Percentiles rank a stretch among this genome's conserved stretches.
phyloP scores from a whole-genome alignment of 441 rosid species.

The Arabidopsis lyrata region DNA sequence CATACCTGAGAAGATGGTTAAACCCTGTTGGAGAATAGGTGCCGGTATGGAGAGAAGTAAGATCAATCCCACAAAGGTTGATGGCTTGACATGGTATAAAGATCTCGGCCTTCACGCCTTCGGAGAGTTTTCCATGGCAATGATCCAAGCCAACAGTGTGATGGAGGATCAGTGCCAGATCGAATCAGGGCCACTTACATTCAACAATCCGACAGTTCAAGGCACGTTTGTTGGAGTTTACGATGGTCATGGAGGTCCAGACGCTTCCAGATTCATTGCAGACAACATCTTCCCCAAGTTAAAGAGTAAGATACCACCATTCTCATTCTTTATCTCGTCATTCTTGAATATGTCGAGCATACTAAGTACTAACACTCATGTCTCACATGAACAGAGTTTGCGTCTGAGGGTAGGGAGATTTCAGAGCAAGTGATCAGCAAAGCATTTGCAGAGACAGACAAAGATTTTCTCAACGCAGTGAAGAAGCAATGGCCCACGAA shows the following conservation, averaged over 20 bases:
- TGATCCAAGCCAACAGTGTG: slow-evolving; percentile 73
- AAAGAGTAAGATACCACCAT: slow-evolving; percentile 57
- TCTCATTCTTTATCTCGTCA: slow-evolving; percentile 14
- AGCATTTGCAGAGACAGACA: slow-evolving; percentile 58
- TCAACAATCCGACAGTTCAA: slow-evolving; percentile 50
- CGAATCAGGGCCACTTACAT: slow-evolving; percentile 75
- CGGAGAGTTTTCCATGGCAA: slow-evolving; percentile 89
- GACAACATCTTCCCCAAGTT: slow-evolving; percentile 68
- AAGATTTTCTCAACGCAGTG: slow-evolving; percentile 53
- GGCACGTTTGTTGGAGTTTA: slow-evolving; percentile 85
- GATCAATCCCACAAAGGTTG: slow-evolving; percentile 50
- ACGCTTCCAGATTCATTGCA: slow-evolving; percentile 68
- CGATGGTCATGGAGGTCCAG: slow-evolving; percentile 96
- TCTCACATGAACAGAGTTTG: slow-evolving; percentile 48
- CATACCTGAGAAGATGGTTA: slow-evolving; percentile 55
- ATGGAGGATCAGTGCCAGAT: slow-evolving; percentile 89
- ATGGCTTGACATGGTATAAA: slow-evolving; percentile 76
- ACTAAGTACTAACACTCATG: slow-evolving; percentile 37
- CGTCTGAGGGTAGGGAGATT: slow-evolving; percentile 46
- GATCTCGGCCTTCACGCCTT: slow-evolving; percentile 70
- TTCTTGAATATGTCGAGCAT: slow-evolving; percentile 12
- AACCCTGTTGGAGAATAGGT: slow-evolving; percentile 70
- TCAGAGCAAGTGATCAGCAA: slow-evolving; percentile 52
- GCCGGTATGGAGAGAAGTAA: slow-evolving; percentile 44
- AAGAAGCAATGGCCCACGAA: slow-evolving; percentile 60